Conservation (phyloP, 2,329 filamentous ascomycete genomes). For the Nectriaceae sp. region DNA sequence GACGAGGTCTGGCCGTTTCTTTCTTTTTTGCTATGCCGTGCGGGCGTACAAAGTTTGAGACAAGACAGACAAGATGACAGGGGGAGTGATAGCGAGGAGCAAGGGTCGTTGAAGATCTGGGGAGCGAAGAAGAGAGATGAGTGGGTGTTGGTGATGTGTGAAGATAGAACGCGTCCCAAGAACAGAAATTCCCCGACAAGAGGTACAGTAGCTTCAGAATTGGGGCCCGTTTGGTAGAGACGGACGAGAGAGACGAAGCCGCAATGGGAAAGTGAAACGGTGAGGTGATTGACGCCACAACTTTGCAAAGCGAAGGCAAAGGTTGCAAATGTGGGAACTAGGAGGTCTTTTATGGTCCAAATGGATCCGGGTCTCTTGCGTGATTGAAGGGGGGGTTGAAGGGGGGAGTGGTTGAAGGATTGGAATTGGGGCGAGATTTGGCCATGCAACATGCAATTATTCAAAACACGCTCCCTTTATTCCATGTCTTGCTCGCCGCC, state of each 20-base stretch:
- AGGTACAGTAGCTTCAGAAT: background rate
- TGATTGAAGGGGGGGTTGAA: background rate
- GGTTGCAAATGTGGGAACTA: slow-evolving; percentile 20
- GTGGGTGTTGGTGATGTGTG: no score
- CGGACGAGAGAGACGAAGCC: slow-evolving; percentile 4
- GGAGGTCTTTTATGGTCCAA: slow-evolving; percentile 15
- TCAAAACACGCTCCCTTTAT: background rate
- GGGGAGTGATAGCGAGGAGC: slow-evolving; percentile 6
- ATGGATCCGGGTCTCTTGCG: no score
- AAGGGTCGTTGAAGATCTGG: no score
- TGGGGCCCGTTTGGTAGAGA: no score
- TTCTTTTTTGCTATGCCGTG: background rate
- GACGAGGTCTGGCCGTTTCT: background rate
- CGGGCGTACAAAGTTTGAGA: no score
- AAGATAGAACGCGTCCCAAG: background rate
- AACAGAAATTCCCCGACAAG: slow-evolving; percentile 13
- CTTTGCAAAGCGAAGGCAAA: slow-evolving; percentile 25
- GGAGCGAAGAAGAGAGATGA: no score
- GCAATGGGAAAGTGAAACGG: slow-evolving; percentile 19
- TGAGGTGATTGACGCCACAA: slow-evolving; percentile 31
- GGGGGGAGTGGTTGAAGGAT: background rate
- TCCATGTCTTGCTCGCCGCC: background rate
- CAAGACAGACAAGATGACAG: background rate
- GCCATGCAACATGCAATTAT: background rate
- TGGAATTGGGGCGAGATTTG: background rate